Evolutionary conservation across 345 rosid species (phyloP), one percentile per base, ranked within the genome.

Genomic region (Aegle marmelos): DNA sequence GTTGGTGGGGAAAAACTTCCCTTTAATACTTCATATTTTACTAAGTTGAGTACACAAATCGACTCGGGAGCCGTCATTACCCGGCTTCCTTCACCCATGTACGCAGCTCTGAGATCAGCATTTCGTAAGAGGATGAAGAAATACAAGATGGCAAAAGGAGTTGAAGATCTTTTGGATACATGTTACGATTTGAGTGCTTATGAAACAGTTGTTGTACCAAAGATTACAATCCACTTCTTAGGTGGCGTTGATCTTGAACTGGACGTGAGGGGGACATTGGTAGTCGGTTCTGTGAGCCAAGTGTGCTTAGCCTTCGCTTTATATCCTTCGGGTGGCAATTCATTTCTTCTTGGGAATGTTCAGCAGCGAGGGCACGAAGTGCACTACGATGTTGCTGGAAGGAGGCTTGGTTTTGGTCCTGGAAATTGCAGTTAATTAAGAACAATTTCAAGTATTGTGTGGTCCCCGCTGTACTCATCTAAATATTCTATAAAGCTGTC

Each of bases 11-110:
- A 31, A n/a, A 9, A 65, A 45, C 50, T 45, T 45, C 50, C 50
- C 13, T 45, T 45, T 3, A 13, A 14, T 0, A 13, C 50, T 45
- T 4, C 7, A 66, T 86, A 21, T 28, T 79, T 72, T 34, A 13
- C 77, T 0, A 48, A 11, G 0, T 27, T 74, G 1, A 79, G 79
- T 0, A 58, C 82, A 2, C 37, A 82, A 30, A 76, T 84, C 6
- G 89, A 84, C 62, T 84, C 86, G 0, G 87, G 87, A 79, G 83
- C 33, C 30, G 81, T 0, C 79, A 86, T 68, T 17, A 37, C 0
- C 59, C 71, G 24, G 54, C n/a, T 1, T 54, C 53, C 1, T 21
- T 68, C 4, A 0, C 0, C 16, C 21, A 81, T 19, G 86, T 87
- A 0, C 66, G 63, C 50, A 45, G 50, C 50, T 45, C 17, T 31